Evolutionary conservation across 2,329 filamentous ascomycete species (phyloP).

Genomic region (Aureobasidium sp.): DNA sequence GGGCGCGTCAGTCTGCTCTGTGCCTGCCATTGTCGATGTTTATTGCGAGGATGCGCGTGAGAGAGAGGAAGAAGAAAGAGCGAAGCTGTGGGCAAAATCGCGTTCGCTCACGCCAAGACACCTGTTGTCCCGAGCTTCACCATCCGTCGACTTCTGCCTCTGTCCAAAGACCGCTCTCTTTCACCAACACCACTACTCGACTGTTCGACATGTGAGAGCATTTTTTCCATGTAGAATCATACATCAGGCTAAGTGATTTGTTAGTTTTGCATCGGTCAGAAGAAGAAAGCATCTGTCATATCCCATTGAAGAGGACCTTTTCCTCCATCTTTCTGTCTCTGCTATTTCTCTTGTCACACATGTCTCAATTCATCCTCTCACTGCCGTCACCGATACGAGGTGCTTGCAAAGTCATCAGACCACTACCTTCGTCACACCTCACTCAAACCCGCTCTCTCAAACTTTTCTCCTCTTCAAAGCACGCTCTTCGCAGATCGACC

Average conservation of each 20-base stretch:
- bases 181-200: not conserved
- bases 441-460: not conserved
- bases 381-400: not conserved
- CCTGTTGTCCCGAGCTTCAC: not conserved
- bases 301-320: not conserved
- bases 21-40: not conserved
- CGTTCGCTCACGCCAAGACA: not conserved
- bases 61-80: not conserved
- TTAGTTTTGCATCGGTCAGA: not conserved
- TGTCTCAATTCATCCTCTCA: not conserved
- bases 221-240: not conserved
- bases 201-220: not conserved
- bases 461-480: not conserved
- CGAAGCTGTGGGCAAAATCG: not conserved
- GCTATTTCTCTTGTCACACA: not conserved
- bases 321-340: not conserved
- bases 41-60: not conserved
- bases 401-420: not conserved
- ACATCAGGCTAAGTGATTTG: not conserved
- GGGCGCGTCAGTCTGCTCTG: constrained; percentile 13
- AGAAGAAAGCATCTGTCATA: not conserved
- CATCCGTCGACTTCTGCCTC: not conserved
- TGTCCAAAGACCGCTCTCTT: not conserved
- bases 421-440: not conserved
- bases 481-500: constrained; percentile 12